Percentiles rank a stretch among this genome's conserved stretches.
phyloP scores from a whole-genome alignment of 805 yeast species.

The Millerozyma miso region DNA sequence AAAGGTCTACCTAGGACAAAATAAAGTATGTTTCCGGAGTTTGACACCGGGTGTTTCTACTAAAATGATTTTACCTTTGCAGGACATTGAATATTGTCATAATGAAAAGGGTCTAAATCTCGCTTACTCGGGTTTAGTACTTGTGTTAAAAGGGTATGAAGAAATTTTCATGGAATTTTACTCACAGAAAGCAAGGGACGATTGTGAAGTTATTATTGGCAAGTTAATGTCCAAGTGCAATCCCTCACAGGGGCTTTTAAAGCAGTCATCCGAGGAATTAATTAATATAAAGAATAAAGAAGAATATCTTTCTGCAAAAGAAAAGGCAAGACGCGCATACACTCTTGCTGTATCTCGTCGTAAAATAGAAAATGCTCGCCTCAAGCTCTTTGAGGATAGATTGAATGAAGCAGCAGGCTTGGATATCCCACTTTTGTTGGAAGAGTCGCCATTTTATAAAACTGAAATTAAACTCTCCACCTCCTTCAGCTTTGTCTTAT shows the following conservation, averaged over 20 bases:
- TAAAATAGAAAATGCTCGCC: constrained; percentile 51
- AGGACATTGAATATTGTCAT: constrained; percentile 65
- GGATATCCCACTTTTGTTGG: constrained; percentile 65
- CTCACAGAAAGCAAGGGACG: constrained; percentile 62
- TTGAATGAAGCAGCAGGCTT: constrained; percentile 56
- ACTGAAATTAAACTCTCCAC: constrained; percentile 52
- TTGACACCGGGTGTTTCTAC: constrained; percentile 74
- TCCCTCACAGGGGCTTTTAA: constrained; percentile 18
- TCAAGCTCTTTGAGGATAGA: constrained; percentile 64
- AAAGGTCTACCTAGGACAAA: constrained; percentile 66
- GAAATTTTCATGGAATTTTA: constrained; percentile 76
- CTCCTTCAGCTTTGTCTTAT: constrained; percentile 55
- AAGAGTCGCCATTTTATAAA: constrained; percentile 54
- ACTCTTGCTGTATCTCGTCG: constrained; percentile 12
- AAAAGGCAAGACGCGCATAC: constrained; percentile 9
- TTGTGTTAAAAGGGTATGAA: constrained; percentile 70
- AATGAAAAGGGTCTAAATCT: constrained; percentile 67
- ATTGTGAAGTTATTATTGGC: constrained; percentile 55
- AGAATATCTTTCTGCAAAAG: constrained; percentile 15
- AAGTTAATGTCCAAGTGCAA: constrained; percentile 45
- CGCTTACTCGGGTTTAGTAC: constrained; percentile 63
- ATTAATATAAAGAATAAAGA: constrained; percentile 18
- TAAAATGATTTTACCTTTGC: constrained; percentile 75
- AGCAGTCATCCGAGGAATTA: no score
- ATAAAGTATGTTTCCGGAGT: constrained; percentile 74